Base-by-base conservation (phyloP, 257 asterid species). In the Gynochthodes officinalis region DNA sequence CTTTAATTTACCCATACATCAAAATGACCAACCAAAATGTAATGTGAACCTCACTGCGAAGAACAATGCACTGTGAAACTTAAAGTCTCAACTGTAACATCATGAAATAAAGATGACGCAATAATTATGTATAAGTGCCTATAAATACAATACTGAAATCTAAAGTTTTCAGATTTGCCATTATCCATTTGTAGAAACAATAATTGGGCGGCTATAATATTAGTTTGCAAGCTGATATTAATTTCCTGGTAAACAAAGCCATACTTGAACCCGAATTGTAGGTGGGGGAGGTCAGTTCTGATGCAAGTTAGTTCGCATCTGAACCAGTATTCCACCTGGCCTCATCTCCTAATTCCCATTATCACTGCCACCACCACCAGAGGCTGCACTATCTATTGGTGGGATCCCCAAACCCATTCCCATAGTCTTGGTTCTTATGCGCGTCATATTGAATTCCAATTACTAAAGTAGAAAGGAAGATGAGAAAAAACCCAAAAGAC, bases 251-350 rank as follows among this genome's bases (percentile, higher is more conserved):
- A 77, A 25, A 58, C 69, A 19, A 83, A 78, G 43, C 83, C 80
- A 49, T 79, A 79, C 58, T 84, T 82, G 75, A 15, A 84, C 80
- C 58, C 84, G 79, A 49, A 84, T 84, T 3, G 81, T 73, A 40
- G 86, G 88, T 12, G 86, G 76, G 54, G 81, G 78, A 7, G 63
- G 73, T 1, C 59, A 74, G 70, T 53, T 69, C 25, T 78, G 81
- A 40, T 79, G 86, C 66, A 64, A 57, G 70, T 84, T 83, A 27
- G 78, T 72, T 62, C 85, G 79, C 59, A 76, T 83, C 77, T 83
- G 87, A 25, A 83, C 87, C 76, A 83, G 78, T 85, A 83, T 83
- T 68, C 88, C 88, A 32, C 88, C 84, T 2, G 88, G 88, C 71
- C 88, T 77, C 78, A 84, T 66, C 81, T 84, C 88, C 86, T 86